Percentiles rank a stretch among this genome's conserved stretches.
phyloP scores from a whole-genome alignment of 345 rosid species.

The Ceriops zippeliana region DNA sequence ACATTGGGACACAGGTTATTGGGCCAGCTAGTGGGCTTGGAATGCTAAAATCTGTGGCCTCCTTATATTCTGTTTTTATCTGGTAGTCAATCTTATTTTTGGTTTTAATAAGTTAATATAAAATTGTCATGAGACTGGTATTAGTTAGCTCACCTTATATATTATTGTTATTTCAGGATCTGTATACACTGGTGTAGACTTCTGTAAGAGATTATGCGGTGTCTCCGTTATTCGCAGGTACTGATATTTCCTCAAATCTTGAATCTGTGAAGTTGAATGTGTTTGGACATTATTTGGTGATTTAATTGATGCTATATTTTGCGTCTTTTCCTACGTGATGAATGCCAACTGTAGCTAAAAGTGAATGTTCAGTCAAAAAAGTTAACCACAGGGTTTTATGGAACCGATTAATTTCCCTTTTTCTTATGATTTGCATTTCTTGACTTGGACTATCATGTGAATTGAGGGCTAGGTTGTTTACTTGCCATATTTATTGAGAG shows the following conservation, averaged over 20 bases:
- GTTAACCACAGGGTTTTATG: background rate
- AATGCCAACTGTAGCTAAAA: background rate
- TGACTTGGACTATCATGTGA: too few species aligned
- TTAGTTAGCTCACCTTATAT: background rate
- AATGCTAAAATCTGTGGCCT: too few species aligned
- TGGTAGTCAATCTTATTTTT: too few species aligned
- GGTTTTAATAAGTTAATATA: too few species aligned
- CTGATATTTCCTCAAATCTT: slow-evolving; percentile 21
- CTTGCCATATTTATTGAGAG: background rate
- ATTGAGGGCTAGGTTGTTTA: background rate
- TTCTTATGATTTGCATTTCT: background rate
- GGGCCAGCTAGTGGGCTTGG: too few species aligned
- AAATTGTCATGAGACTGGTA: too few species aligned
- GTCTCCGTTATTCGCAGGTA: slow-evolving; percentile 98
- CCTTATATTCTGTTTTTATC: too few species aligned
- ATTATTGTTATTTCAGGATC: slow-evolving; percentile 53
- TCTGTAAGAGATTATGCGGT: slow-evolving; percentile 97
- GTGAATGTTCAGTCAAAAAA: background rate
- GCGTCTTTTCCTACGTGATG: background rate
- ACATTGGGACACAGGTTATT: too few species aligned
- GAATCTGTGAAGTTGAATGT: background rate
- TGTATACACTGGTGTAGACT: slow-evolving; percentile 95
- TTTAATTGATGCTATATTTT: too few species aligned
- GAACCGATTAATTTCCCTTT: background rate
- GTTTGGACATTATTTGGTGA: background rate